Base-by-base conservation (phyloP, 192 early-diverging fungal genomes). In the Gamsiella multidivaricata region DNA sequence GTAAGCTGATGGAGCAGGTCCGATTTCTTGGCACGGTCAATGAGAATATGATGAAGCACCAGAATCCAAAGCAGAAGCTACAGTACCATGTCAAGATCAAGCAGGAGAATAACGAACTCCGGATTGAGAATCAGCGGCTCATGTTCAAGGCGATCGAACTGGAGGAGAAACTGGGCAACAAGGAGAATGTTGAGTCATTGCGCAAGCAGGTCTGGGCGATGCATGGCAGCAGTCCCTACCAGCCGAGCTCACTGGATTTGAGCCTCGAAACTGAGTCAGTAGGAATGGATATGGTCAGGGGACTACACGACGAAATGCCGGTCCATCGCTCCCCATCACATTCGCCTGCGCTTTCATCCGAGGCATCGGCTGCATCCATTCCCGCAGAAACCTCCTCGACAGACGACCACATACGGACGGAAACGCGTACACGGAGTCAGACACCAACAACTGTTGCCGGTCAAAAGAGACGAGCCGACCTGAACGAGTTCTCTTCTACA, bases 71-170 rank as follows among this genome's bases (percentile, higher is more conserved):
- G 36, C 80, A 81, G 31, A 81, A 81, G 53, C 71, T 81, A 0
- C 80, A 81, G 50, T 81, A 81, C 9, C 80, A 81, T 25, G 80
- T 81, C 47, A 81, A 81, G 67, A 81, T 81, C 51, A 81, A 81
- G 33, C 80, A 81, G 55, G 70, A 81, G 43, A 81, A 81, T 51
- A 81, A 81, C 29, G 80, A 74, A 23, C 80, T 81, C 34, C 65
- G 80, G 54, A 78, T 69, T 12, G 74, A 78, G 74, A 78, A 78
- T 34, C 74, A 78, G 46, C 59, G 74, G 3, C 50, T 78, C 9
- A 78, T 78, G 74, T 78, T 69, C 53, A 68, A 52, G 37, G 65
- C 74, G 36, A 78, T 78, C 32, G 74, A 78, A 29, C 28, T 78
- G 45, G 74, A 78, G 15, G 74, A 78, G 43, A 51, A 54, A 26